A percentile compares a stretch with the other conserved stretches of the same genome.
Conservation (phyloP, 208 protist genomes). For the Acanthamoeba divionensis region DNA sequence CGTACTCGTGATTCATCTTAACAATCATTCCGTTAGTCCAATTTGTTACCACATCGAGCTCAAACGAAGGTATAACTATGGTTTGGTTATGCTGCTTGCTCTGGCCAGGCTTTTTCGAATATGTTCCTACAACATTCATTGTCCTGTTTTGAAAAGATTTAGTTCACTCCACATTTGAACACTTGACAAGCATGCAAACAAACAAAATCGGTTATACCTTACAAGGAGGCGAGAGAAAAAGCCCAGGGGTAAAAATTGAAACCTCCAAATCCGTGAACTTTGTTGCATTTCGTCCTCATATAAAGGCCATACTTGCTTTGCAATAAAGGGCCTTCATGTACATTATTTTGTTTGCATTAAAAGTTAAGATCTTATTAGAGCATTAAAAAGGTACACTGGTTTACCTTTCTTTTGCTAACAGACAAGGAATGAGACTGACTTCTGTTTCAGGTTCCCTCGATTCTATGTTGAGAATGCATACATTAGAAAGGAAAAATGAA, state of each 20-base stretch:
- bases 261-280: constrained; percentile 17
- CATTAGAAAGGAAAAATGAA: background rate
- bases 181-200: no score
- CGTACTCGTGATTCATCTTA: background rate
- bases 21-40: constrained; percentile 53
- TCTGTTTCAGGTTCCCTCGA: background rate
- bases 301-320: constrained; percentile 5
- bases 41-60: background rate
- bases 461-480: background rate
- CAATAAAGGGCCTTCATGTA: no score
- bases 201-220: no score
- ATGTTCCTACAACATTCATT: constrained; percentile 23
- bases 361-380: background rate
- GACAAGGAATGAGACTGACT: constrained; percentile 21
- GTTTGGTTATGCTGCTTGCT: background rate
- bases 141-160: constrained; percentile 1
- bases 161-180: no score
- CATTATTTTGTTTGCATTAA: background rate
- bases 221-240: constrained; percentile 52
- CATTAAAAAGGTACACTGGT: no score
- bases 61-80: no score
- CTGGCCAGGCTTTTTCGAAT: background rate
- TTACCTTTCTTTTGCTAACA: constrained; percentile 28
- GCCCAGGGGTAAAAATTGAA: constrained; percentile 44
- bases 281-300: constrained; percentile 31